Evolutionary conservation across 2,329 filamentous ascomycete species (phyloP), one percentile per base, ranked within the genome.

Genomic region (Diaporthe vexans): DNA sequence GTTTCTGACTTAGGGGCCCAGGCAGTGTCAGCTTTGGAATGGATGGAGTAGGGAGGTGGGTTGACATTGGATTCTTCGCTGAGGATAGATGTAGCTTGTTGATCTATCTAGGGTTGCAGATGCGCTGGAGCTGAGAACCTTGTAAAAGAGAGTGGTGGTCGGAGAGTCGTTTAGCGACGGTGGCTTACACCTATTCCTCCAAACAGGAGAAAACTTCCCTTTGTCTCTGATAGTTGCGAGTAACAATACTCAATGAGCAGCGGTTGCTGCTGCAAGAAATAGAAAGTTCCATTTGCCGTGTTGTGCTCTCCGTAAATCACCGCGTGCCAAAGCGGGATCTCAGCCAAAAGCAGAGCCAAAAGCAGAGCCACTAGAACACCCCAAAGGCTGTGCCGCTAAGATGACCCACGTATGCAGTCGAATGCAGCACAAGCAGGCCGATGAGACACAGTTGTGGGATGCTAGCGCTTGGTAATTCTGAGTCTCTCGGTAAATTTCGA

Each of bases 151-250:
- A 52, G 61, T 37, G 61, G 13, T 52, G 46, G 51, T 17, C n/a
- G 29, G 46, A 24, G 21, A 9, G 35, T 21, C 19, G 21, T 37
- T 52, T 4, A 37, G 43, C 13, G 33, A 37, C 7, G 63, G 43
- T 54, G 8, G 48, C 33, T 68, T 17, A 21, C 21, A 54, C 48
- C 17, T 35, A 40, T 54, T 54, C 52, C 63, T 68, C 63, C n/a
- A 33, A 54, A 48, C 63, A 52, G 63, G 48, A 40, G 48, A 40
- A 10, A 26, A 68, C 15, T 54, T 54, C n/a, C 63, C 48, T 68
- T 68, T 68, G 63, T 68, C 33, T 15, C 40, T 54, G 46, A 68
- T 54, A 68, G 63, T 54, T 54, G n/a, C 33, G 26, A 29, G 3
- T 21, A 21, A 26, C 40, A n/a, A 40, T 26, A 68, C n/a, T 65